Base-by-base conservation (phyloP, 2,329 filamentous ascomycete genomes). In the Cladosporium sp. region DNA sequence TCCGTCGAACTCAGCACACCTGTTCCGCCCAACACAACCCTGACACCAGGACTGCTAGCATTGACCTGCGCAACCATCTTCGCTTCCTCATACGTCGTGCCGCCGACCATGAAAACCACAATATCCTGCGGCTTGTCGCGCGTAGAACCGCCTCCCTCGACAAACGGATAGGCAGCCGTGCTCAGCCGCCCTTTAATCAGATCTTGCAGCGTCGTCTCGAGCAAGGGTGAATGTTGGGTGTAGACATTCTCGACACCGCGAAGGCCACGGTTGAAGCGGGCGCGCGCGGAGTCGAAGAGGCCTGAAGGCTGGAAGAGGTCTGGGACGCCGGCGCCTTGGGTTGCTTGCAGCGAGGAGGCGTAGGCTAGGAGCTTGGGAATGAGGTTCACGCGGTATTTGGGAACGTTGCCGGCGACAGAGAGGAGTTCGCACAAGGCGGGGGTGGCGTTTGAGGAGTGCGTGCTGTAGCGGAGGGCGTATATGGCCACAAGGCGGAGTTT, bases 191-290 rank as follows among this genome's bases (percentile, higher is more conserved):
- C 95, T 70, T 96, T 97, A 76, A 97, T 92, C 52, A 99, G 78
- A 66, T 93, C 93, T 70, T 97, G 93, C 17, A 99, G 76, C 0
- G 91, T 97, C 22, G 83, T 83, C 72, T 97, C 92, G 15, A 99
- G 75, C 20, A 91, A 82, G 0, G 95, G 91, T 5, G 91, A 95
- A 73, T 99, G 94, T 72, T 99, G 95, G 0, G 94, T 99, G 72
- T 99, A 99, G 25, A 99, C 94, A 66, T 99, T 99, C 72, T 99
- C 95, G 1, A 99, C 94, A 1, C 94, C 94, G 70, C 97, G 97
- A 13, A 99, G 80, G 0, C 94, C 94, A 24, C 71, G 66, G 69
- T 96, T 96, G 73, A 99, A 91, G 4, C 92, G 86, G 68, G 88
- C 90, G 37, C 91, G 83, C 10, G 92, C 91, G 12, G 90, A 90